Base-by-base conservation (phyloP, 352 stramenopile genomes). In the Phytophthora citricola region DNA sequence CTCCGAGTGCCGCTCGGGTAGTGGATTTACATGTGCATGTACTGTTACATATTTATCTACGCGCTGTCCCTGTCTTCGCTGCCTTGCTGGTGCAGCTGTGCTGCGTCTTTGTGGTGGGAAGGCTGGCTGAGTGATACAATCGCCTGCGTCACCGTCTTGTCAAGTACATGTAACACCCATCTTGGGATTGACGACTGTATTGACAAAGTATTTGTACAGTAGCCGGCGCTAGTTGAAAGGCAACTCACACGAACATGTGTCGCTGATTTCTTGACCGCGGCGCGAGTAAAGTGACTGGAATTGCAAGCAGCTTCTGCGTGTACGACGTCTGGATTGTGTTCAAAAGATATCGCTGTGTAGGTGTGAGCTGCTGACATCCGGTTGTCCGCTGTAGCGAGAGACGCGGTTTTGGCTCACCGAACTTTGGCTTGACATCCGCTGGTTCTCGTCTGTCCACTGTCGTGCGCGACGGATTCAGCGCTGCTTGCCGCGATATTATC, bases 371-470 rank as follows among this genome's bases (percentile, higher is more conserved):
- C 17, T 20, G 26, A 27, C 43, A 48, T 47, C 43, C 29, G 7
- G 46, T n/a, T 26, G 27, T 31, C 43, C 43, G 43, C 20, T n/a
- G 15, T 36, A 22, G 38, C 38, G 38, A 43, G 38, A 43, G 9
- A 14, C 20, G 24, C 6, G 44, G 12, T 11, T 24, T 22, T 40
- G 29, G 22, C 24, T 15, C 55, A 38, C 26, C 41, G 44, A 36
- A 54, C 22, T 11, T 54, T 47, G 26, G 15, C 26, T 43, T 40
- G 39, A 43, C 32, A 31, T 63, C 14, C n/a, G 24, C 32, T 56
- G 34, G 27, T 41, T 10, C n/a, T 40, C 22, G 54, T 46, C 34
- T 63, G 55, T 48, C n/a, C 55, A 53, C 58, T 59, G 58, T 17
- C 39, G 58, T 66, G 29, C 40, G 22, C 7, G 38, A 26, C 55